Evolutionary conservation across 345 rosid genomes (phyloP).

Genomic region (Triadica sebifera): DNA sequence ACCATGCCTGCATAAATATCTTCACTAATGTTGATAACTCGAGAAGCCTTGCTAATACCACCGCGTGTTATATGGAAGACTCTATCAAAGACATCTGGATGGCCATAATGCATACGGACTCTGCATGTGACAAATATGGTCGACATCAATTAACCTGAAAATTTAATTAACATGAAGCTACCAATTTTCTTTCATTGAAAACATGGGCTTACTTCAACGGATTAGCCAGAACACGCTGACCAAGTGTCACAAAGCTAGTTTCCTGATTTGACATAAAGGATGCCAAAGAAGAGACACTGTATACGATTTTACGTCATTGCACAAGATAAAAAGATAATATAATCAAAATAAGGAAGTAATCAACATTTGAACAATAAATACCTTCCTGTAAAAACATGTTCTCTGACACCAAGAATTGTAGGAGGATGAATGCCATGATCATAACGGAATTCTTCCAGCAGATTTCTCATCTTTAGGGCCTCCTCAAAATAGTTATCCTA

Average conservation of each 20-base stretch:
- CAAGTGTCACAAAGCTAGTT: slow-evolving; percentile 88
- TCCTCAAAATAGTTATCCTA: slow-evolving; percentile 99
- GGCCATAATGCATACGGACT: slow-evolving; percentile 99
- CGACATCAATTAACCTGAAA: slow-evolving; percentile 11
- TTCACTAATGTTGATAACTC: slow-evolving; percentile 96
- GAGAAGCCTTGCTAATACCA: slow-evolving; percentile 99
- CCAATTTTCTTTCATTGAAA: neutral
- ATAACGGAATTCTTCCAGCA: slow-evolving; percentile 77
- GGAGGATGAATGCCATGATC: slow-evolving; percentile 89
- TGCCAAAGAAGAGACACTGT: slow-evolving; percentile 97
- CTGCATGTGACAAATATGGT: slow-evolving; percentile 33
- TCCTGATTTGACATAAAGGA: slow-evolving; percentile 97
- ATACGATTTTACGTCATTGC: slow-evolving; percentile 18
- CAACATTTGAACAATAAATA: slow-evolving; percentile 14
- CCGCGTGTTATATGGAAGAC: slow-evolving; percentile 97
- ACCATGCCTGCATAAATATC: slow-evolving; percentile 80
- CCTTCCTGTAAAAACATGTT: slow-evolving; percentile 98
- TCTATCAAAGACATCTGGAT: slow-evolving; percentile 98
- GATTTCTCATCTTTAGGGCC: slow-evolving; percentile 97
- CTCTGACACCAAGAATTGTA: slow-evolving; percentile 98
- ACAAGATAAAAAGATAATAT: neutral
- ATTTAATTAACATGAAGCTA: slow-evolving; percentile 12
- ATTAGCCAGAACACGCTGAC: slow-evolving; percentile 93
- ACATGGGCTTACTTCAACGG: slow-evolving; percentile 76
- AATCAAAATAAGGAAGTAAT: neutral